phyloP scores from a whole-genome alignment of 306 rosid genomes.

The Parietaria judaica region DNA sequence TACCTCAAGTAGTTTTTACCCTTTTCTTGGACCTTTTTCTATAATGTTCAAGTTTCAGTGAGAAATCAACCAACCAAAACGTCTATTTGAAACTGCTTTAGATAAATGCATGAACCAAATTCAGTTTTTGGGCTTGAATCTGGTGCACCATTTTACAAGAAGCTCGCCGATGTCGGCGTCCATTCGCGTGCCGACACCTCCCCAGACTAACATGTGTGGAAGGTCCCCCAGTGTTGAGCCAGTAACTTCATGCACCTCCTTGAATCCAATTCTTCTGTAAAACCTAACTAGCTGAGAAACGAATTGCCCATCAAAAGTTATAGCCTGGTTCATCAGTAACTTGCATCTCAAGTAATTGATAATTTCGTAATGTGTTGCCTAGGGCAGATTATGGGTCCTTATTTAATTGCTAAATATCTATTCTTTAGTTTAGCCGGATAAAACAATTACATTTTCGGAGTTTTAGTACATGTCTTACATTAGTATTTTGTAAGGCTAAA shows the following conservation, averaged over 20 bases:
- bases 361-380: not conserved
- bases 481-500: too few relatives aligned
- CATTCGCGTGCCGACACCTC: slow-evolving; percentile 84
- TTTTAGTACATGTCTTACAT: too few relatives aligned
- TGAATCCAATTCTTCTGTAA: slow-evolving; percentile 78
- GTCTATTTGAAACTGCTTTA: too few relatives aligned
- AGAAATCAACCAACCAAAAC: too few relatives aligned
- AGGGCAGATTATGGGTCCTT: too few relatives aligned
- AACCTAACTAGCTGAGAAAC: slow-evolving; percentile 54
- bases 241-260: slow-evolving; percentile 53
- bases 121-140: slow-evolving; percentile 34
- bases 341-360: not conserved
- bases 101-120: too few relatives aligned
- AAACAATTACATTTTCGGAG: too few relatives aligned
- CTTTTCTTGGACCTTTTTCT: too few relatives aligned
- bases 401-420: too few relatives aligned
- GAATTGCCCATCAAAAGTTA: not conserved
- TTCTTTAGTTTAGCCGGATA: too few relatives aligned
- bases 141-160: slow-evolving; percentile 66
- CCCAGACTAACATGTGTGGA: slow-evolving; percentile 75
- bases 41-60: too few relatives aligned
- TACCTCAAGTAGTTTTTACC: too few relatives aligned
- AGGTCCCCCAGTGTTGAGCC: slow-evolving; percentile 56
- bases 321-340: not conserved
- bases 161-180: slow-evolving; percentile 60